Conservation (phyloP, 169 alveolate species). For the Plasmodium blacklocki region DNA sequence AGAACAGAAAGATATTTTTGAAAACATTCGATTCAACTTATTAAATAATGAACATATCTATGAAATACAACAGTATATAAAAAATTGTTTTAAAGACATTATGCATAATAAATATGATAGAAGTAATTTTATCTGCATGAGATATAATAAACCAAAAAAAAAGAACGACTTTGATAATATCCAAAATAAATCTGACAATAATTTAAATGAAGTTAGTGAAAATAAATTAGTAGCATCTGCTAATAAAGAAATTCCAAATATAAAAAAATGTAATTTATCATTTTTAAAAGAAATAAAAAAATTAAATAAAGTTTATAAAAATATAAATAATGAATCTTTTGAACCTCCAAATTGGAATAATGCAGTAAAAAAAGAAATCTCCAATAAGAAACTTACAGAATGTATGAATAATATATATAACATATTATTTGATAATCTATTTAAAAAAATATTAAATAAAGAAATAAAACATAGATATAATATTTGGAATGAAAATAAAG, state of each 20-base stretch:
- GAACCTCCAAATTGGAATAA: slow-evolving; percentile 48
- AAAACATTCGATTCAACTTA: slow-evolving; percentile 38
- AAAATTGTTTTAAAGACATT: slow-evolving; percentile 60
- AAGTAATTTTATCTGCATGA: slow-evolving; percentile 51
- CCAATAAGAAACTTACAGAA: slow-evolving; percentile 22
- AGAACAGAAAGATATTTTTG: slow-evolving; percentile 33
- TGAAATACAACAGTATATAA: slow-evolving; percentile 25
- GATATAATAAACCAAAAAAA: slow-evolving; percentile 11
- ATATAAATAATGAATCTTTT: slow-evolving; percentile 66
- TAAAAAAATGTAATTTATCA: slow-evolving; percentile 1
- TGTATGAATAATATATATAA: slow-evolving; percentile 58
- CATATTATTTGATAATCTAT: slow-evolving; percentile 46
- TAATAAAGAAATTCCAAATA: neutral
- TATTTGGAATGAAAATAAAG: slow-evolving; percentile 49
- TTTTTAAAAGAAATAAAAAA: slow-evolving; percentile 54
- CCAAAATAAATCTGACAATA: neutral
- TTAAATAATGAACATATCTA: slow-evolving; percentile 36
- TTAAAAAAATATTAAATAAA: slow-evolving; percentile 19
- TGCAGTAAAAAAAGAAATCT: slow-evolving; percentile 15
- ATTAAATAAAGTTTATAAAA: slow-evolving; percentile 43
- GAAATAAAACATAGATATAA: slow-evolving; percentile 28
- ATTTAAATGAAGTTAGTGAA: neutral
- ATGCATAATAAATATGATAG: slow-evolving; percentile 41
- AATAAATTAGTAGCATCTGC: neutral
- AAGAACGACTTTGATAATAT: neutral